Base-by-base conservation (phyloP, 108 stramenopile genomes). In the Hondaea fermentalgiana region DNA sequence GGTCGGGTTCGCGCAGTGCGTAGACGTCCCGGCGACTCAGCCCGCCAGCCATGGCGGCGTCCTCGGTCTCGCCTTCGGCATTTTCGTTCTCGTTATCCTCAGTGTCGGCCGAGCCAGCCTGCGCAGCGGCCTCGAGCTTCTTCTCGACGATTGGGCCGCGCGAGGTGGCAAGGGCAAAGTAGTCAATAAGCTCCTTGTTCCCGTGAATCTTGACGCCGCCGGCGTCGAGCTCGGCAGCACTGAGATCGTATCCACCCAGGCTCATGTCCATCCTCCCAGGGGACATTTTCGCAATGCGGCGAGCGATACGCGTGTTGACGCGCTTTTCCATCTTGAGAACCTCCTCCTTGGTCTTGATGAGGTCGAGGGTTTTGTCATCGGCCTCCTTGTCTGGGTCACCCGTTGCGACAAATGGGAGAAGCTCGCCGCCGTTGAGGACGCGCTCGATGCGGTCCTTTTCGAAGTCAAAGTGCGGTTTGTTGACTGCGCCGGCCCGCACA, bases 381-480 rank as follows among this genome's bases (percentile, higher is more conserved):
- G 10, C 49, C 2, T 83, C 76, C 49, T 83, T 53, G 51, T 83
- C 76, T 4, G 45, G 51, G 25, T 53, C 45, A 0, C 51, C 76
- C 23, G 76, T 23, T 4, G 45, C n/a, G 17, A 42, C 64, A 28
- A 28, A 69, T 23, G 25, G 35, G 14, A 28, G 17, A 28, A 83
- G 76, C 0, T 83, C 76, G 49, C 51, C 49, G 23, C 76, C 76
- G 12, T 53, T 35, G 45, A 83, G 76, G 16, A 53, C 76, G n/a
- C 51, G n/a, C 76, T 47, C 17, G 25, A 83, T 53, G 49, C 76
- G 76, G 23, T 83, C 76, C 23, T 53, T 83, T 35, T 83, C 76
- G 49, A 83, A 83, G 76, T 83, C 76, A 3, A 83, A n/a, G 51
- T 83, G 76, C 76, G 76, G 76, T 23, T 53, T 47, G 76, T 83